Evolutionary conservation across 2,329 filamentous ascomycete species (phyloP).

Genomic region (Claviceps sorghi): DNA sequence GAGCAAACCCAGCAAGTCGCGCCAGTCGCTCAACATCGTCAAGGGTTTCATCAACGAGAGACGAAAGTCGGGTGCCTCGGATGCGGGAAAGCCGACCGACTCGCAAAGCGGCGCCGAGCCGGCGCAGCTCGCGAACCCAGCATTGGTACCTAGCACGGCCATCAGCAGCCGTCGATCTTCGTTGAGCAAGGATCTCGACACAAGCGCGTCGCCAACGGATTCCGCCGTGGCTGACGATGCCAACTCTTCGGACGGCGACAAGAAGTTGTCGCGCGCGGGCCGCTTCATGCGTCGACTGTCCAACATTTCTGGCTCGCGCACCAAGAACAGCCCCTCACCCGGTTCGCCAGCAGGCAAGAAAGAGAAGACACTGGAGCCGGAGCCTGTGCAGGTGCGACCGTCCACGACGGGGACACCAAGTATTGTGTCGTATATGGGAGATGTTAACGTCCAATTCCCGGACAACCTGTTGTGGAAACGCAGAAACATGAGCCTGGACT

Average conservation of each 20-base stretch:
- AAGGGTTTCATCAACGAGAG: slow-evolving; percentile 48
- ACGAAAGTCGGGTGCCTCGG: slow-evolving; percentile 34
- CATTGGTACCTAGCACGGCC: slow-evolving; percentile 44
- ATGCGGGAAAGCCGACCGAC: slow-evolving; percentile 18
- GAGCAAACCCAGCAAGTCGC: slow-evolving; percentile 24
- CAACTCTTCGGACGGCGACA: slow-evolving; percentile 25
- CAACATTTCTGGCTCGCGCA: slow-evolving; percentile 32
- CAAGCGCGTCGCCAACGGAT: slow-evolving; percentile 27
- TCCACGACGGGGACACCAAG: slow-evolving; percentile 20
- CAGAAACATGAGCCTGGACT: slow-evolving; percentile 73
- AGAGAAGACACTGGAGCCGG: slow-evolving; percentile 23
- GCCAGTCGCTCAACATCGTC: slow-evolving; percentile 43
- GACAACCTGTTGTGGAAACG: slow-evolving; percentile 95
- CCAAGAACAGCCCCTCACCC: slow-evolving; percentile 27
- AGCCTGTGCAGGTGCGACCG: slow-evolving; percentile 11
- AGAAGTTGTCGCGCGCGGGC: slow-evolving; percentile 36
- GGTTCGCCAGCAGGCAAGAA: slow-evolving; percentile 38
- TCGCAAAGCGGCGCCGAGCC: slow-evolving; percentile 35
- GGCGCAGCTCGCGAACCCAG: slow-evolving; percentile 26
- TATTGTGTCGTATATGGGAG: slow-evolving; percentile 58
- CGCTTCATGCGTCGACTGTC: slow-evolving; percentile 46
- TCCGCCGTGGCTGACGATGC: slow-evolving; percentile 33
- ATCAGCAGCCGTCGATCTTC: slow-evolving; percentile 47
- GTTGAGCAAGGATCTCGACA: slow-evolving; percentile 27
- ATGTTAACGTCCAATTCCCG: slow-evolving; percentile 94